Evolutionary conservation across 306 rosid genomes (phyloP).

Genomic region (Castanopsis chinensis): DNA sequence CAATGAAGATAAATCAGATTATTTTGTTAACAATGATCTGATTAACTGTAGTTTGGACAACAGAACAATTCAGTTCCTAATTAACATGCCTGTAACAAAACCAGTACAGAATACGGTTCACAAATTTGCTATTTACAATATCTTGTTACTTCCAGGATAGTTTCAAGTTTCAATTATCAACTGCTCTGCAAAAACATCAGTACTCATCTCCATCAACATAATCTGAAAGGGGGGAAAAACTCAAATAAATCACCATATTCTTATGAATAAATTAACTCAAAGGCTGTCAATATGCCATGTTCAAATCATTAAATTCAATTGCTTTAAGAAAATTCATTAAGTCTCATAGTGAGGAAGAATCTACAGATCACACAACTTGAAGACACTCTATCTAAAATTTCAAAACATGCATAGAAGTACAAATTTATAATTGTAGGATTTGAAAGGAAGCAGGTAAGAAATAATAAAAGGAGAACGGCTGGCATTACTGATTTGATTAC

Average conservation of each 20-base stretch:
- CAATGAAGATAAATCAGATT: too few relatives aligned
- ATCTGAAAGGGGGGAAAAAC: constrained; percentile 2
- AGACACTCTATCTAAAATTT: background rate
- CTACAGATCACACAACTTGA: too few relatives aligned
- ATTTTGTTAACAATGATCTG: too few relatives aligned
- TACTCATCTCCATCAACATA: background rate
- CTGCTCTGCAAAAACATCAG: background rate
- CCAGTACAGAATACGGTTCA: background rate
- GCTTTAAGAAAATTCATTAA: background rate
- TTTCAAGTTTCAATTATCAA: background rate
- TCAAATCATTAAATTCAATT: background rate
- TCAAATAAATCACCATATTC: background rate
- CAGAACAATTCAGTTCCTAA: background rate
- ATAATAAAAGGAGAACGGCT: background rate
- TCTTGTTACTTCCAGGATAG: background rate
- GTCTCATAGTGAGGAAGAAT: background rate
- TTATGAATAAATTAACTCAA: background rate
- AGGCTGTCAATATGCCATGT: background rate
- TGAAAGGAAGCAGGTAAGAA: background rate
- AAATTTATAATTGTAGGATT: background rate
- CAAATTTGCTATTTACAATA: background rate
- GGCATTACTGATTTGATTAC: too few relatives aligned
- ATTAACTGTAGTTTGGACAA: background rate
- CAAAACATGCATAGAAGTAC: background rate
- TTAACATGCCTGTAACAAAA: background rate